Conservation (phyloP, 2,329 filamentous ascomycete genomes). For the Westerdykella sp. region DNA sequence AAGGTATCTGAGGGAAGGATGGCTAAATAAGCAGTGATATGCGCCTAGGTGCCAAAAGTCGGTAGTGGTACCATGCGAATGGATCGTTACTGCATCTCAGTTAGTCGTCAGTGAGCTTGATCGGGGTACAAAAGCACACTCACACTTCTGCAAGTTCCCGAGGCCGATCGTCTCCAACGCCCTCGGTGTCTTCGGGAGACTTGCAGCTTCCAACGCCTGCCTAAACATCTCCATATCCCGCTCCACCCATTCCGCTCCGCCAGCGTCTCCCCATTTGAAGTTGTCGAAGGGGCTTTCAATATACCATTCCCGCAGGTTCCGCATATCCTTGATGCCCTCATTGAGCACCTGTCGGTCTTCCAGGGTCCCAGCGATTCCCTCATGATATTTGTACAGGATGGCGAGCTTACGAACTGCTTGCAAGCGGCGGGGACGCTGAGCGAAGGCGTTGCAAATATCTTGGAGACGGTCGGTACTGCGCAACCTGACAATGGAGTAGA, state of each 20-base stretch:
- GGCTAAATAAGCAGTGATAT: slow-evolving; percentile 32
- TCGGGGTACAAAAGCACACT: not conserved
- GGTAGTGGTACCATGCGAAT: slow-evolving; percentile 27
- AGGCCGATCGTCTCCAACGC: not conserved
- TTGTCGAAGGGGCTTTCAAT: slow-evolving; percentile 35
- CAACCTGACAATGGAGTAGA: slow-evolving; percentile 29
- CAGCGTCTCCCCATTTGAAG: slow-evolving; percentile 22
- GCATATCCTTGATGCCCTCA: slow-evolving; percentile 23
- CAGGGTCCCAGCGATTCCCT: slow-evolving; percentile 15
- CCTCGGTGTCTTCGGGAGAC: slow-evolving; percentile 10
- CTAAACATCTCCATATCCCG: slow-evolving; percentile 30
- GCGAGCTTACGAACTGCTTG: slow-evolving; percentile 26
- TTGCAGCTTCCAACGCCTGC: slow-evolving; percentile 20
- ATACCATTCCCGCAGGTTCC: slow-evolving; percentile 25
- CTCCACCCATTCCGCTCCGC: slow-evolving; percentile 26
- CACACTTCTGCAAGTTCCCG: slow-evolving; percentile 14
- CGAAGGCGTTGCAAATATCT: slow-evolving; percentile 23
- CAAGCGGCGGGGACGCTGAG: slow-evolving; percentile 18
- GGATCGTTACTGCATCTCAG: slow-evolving; percentile 18
- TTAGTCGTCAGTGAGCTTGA: not conserved
- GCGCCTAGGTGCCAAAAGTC: slow-evolving; percentile 30
- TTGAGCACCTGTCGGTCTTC: slow-evolving; percentile 24
- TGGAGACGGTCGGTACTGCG: slow-evolving; percentile 20
- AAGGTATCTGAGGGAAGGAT: slow-evolving; percentile 27
- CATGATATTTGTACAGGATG: slow-evolving; percentile 25